These are phyloP conservation scores for Acanthamoeba rhysodes DNA, from an alignment of 208 protist species.

Conservation along the genomic window DNA sequence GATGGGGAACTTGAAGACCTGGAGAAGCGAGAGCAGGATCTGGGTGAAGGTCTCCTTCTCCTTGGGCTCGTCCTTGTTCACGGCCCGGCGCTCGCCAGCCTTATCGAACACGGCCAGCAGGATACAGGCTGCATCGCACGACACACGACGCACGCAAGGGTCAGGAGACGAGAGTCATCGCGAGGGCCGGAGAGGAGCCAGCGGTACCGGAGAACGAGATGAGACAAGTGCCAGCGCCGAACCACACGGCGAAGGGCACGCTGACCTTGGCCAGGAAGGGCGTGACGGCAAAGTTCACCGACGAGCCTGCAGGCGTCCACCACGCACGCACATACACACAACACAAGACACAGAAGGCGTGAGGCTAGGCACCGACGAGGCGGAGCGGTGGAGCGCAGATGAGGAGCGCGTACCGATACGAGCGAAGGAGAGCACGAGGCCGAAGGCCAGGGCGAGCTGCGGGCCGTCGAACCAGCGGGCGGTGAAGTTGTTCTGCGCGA, in stretches of 20 bases:
- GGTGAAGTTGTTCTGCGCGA: constrained; percentile 94
- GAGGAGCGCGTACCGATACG: constrained; percentile 85
- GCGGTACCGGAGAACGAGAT: constrained; percentile 86
- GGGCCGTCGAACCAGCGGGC: constrained; percentile 94
- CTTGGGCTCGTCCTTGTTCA: constrained; percentile 19
- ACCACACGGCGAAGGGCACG: constrained; percentile 89
- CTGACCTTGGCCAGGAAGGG: constrained; percentile 90
- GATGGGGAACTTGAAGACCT: constrained; percentile 89
- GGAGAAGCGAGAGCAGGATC: constrained; percentile 78
- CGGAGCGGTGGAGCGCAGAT: too few species aligned
- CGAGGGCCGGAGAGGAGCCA: too few species aligned
- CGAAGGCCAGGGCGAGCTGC: constrained; percentile 94
- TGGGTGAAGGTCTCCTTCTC: background rate
- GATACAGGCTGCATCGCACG: constrained; percentile 81
- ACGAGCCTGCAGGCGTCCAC: constrained; percentile 83
- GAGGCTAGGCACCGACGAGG: too few species aligned
- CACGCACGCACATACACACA: background rate
- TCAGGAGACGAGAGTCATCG: background rate
- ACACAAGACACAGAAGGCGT: background rate
- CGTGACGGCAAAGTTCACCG: constrained; percentile 95
- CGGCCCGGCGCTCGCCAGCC: constrained; percentile 65
- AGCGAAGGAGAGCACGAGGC: constrained; percentile 94
- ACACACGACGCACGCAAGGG: background rate
- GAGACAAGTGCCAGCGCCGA: constrained; percentile 89
- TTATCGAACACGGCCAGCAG: constrained; percentile 90